Percentiles rank a stretch among this genome's conserved stretches.
Evolutionary conservation across 2,329 filamentous ascomycete species (phyloP).

Genomic region (Calonectria hongkongensis): DNA sequence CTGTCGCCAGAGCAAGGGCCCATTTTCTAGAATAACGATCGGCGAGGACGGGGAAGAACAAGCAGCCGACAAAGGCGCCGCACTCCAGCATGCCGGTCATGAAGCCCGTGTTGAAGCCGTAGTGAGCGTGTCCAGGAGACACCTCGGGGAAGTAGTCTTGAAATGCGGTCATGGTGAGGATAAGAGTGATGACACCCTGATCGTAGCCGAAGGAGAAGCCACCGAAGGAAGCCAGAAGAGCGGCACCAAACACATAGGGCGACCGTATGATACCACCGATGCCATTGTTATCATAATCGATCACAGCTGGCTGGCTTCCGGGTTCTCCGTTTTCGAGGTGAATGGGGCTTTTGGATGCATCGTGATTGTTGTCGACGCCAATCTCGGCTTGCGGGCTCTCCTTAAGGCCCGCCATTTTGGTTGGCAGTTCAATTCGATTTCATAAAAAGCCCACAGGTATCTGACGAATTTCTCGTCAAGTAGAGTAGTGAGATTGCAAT

Average conservation of each 20-base stretch:
- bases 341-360: background rate
- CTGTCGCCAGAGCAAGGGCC: conserved; percentile 61
- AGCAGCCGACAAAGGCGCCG: conserved; percentile 61
- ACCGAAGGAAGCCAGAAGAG: conserved; percentile 62
- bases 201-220: conserved; percentile 53
- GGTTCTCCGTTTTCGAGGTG: background rate
- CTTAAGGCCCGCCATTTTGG: background rate
- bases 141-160: conserved; percentile 60
- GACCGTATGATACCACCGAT: conserved; percentile 63
- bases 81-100: conserved; percentile 66
- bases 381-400: background rate
- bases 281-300: conserved; percentile 40
- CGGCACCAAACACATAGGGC: conserved; percentile 64
- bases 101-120: conserved; percentile 55
- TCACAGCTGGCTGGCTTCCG: conserved; percentile 2
- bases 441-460: too few relatives aligned
- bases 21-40: conserved; percentile 66
- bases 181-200: conserved; percentile 62
- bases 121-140: conserved; percentile 37
- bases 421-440: too few relatives aligned
- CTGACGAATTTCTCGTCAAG: background rate
- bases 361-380: background rate
- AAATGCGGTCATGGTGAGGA: conserved; percentile 67
- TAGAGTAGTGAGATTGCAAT: background rate
- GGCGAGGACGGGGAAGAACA: conserved; percentile 59